phyloP scores from a whole-genome alignment of 2,329 filamentous ascomycete species.

The Colletotrichum coccodes region DNA sequence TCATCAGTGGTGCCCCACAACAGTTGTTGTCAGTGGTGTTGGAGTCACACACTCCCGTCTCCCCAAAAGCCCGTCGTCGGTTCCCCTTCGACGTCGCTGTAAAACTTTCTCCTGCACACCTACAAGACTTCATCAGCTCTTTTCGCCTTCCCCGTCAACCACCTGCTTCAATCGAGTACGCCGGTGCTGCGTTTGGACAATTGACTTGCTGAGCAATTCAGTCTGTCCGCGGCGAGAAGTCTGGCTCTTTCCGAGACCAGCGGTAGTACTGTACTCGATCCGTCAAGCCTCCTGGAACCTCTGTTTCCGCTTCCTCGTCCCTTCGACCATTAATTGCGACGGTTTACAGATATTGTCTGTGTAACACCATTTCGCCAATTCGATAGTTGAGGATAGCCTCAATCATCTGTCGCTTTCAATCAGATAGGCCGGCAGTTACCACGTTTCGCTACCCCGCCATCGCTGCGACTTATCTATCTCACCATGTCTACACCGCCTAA shows the following conservation, averaged over 20 bases:
- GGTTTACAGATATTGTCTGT: neutral
- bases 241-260: slow-evolving; percentile 35
- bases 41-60: slow-evolving; percentile 1
- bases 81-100: slow-evolving; percentile 1
- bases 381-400: neutral
- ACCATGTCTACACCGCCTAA: slow-evolving; percentile 32
- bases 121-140: neutral
- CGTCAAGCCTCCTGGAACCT: neutral
- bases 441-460: neutral
- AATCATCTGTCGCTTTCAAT: neutral
- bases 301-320: neutral
- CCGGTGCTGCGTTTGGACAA: slow-evolving; percentile 34
- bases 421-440: neutral
- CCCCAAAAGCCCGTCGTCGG: slow-evolving; percentile 29
- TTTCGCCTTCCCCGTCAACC: neutral
- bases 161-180: slow-evolving; percentile 33
- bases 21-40: neutral
- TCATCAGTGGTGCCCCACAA: slow-evolving; percentile 28
- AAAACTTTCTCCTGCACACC: slow-evolving; percentile 12
- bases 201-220: slow-evolving; percentile 35
- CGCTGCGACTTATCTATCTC: neutral
- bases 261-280: slow-evolving; percentile 34
- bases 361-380: neutral
- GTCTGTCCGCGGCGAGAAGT: slow-evolving; percentile 35
- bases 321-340: neutral